Evolutionary conservation across 2,329 filamentous ascomycete species (phyloP), one percentile per base, ranked within the genome.

Genomic region (Nothopassalora personata): DNA sequence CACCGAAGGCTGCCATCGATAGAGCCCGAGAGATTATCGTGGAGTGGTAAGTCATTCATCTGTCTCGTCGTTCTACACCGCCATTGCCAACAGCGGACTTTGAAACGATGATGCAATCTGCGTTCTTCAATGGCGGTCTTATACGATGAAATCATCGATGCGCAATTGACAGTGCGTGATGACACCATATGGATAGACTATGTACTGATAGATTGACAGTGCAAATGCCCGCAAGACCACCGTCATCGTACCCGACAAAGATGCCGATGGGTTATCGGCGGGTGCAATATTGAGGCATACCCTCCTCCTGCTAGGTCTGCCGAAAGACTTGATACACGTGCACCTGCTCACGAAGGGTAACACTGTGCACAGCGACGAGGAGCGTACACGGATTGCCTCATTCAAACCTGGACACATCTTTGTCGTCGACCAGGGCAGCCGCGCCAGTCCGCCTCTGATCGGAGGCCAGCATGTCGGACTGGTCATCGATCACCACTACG

Each of bases 161-260:
- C 10, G 15, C 34, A 36, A 10, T 13, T 36, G 34, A 23, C 23
- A 23, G 23, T 23, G 23, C 23, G 23, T 23, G 23, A 8, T 34
- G 2, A 34, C 11, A n/a, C n/a, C 7, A 13, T 15, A 43, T 43
- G 7, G 13, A 15, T n/a, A 43, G 39, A 15, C 39, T 30, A 10
- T 10, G 10, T 60, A 62, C 58, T 69, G 53, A 51, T 23, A 15
- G n/a, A 7, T n/a, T 3, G 53, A 10, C 61, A 86, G 84, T 70
- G 83, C 79, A 18, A 66, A 74, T 15, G 73, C 81, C 10, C 72
- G 78, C 9, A 77, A 82, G 57, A 76, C 73, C 36, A 82, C 81
- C 1, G 71, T 88, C 18, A 83, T 89, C 13, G 78, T 88, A 0
- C 86, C 86, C 0, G 86, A 89, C 68, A 88, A 88, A 67, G 86